These are phyloP conservation scores for Aspergillus phoenicis DNA, from an alignment of 2,329 filamentous ascomycete genomes.

Conservation along the genomic window DNA sequence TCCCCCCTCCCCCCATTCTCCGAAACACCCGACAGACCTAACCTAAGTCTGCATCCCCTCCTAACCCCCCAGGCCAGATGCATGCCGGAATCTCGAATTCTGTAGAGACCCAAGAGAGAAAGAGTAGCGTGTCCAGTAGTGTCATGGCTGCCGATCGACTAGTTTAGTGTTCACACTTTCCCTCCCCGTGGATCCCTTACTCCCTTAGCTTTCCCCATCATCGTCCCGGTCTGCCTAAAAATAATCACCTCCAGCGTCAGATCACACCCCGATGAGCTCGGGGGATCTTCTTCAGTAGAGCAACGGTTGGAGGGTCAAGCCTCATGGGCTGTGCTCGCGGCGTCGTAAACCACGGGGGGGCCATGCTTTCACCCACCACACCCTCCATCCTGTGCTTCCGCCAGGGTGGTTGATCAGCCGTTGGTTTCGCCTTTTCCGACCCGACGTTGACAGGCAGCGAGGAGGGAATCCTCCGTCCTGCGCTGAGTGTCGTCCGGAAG, in stretches of 20 bases:
- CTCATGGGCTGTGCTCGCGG: background rate
- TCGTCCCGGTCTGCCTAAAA: background rate
- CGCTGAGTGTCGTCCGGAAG: background rate
- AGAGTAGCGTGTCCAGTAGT: background rate
- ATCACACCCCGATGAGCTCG: background rate
- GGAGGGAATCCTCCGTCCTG: background rate
- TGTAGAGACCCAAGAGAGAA: background rate
- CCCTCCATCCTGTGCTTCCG: background rate
- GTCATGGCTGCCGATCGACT: background rate
- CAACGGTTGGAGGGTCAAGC: background rate
- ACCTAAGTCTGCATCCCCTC: no score
- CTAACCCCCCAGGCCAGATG: no score
- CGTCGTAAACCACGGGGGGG: background rate
- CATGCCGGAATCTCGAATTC: no score
- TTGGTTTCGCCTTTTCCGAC: background rate
- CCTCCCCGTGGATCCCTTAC: background rate
- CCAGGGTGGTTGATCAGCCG: background rate
- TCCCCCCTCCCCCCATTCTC: no score
- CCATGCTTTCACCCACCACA: background rate
- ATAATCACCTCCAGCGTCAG: background rate
- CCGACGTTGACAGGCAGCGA: conserved; percentile 4
- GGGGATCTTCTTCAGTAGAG: background rate
- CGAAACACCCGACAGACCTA: no score
- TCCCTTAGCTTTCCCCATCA: background rate
- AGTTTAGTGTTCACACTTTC: background rate